Percentiles rank a stretch among this genome's conserved stretches.
Conservation (phyloP, 306 rosid genomes). For the Fragaria nilgerrensis region DNA sequence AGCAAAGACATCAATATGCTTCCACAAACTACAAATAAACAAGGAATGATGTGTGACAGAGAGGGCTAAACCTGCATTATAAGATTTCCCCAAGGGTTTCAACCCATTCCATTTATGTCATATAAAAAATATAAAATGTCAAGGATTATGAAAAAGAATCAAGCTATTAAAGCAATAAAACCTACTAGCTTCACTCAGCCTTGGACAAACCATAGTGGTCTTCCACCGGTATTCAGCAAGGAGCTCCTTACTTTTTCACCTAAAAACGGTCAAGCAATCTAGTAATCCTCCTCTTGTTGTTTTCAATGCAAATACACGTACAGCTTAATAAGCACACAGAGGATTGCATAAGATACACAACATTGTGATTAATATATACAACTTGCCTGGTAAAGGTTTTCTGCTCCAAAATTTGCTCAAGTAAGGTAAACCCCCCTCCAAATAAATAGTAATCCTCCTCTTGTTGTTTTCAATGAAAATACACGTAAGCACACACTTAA, state of each 20-base stretch:
- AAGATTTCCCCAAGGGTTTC: not conserved
- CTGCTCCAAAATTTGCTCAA: too few species aligned
- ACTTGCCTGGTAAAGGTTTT: too few species aligned
- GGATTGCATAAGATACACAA: not conserved
- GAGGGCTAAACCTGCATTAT: not conserved
- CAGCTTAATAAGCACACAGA: not conserved
- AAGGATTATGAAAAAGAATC: not conserved
- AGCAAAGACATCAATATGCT: not conserved
- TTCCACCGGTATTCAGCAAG: not conserved
- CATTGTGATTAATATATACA: too few species aligned
- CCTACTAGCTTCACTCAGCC: not conserved
- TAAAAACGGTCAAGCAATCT: not conserved
- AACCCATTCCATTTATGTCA: not conserved
- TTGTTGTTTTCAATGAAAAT: too few species aligned
- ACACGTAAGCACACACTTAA: too few species aligned
- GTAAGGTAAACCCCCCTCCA: too few species aligned
- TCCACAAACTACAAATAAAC: not conserved
- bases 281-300: not conserved
- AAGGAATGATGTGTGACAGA: not conserved
- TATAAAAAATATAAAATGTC: too few species aligned
- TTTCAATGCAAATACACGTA: not conserved
- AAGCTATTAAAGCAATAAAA: not conserved
- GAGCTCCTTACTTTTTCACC: not conserved
- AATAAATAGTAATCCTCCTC: too few species aligned
- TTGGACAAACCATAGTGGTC: not conserved